These are phyloP conservation scores for Hypoxylon sp. DNA, from an alignment of 2,329 filamentous ascomycete species.

Conservation along the genomic window DNA sequence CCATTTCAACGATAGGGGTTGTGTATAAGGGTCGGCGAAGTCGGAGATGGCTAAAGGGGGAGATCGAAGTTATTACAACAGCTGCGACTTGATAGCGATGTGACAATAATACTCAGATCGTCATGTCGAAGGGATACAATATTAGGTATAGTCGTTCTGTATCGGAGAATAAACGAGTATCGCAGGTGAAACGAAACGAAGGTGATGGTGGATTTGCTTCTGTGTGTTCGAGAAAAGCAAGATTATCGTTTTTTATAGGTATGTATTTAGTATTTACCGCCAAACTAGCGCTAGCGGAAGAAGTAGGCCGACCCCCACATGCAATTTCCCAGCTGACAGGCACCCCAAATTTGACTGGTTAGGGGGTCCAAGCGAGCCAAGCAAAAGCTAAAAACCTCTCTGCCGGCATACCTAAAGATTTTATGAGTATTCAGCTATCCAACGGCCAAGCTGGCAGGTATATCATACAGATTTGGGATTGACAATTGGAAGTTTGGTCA, in stretches of 20 bases:
- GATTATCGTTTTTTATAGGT: slow-evolving; percentile 15
- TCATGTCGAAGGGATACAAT: slow-evolving; percentile 21
- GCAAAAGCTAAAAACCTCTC: not conserved
- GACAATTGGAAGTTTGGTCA: too few relatives aligned
- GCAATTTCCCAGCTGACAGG: slow-evolving; percentile 26
- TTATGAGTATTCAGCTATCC: not conserved
- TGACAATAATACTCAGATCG: slow-evolving; percentile 8
- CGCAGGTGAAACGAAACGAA: not conserved
- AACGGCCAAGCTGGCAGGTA: not conserved
- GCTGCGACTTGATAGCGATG: not conserved
- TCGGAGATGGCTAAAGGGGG: slow-evolving; percentile 1
- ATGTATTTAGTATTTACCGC: too few relatives aligned
- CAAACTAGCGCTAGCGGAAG: slow-evolving; percentile 13
- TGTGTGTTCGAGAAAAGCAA: slow-evolving; percentile 27
- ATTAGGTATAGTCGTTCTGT: slow-evolving; percentile 17
- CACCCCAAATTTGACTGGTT: not conserved
- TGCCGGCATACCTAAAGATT: not conserved
- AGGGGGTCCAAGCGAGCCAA: slow-evolving; percentile 4
- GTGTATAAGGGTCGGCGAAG: not conserved
- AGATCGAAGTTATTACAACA: not conserved
- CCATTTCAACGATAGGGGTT: slow-evolving; percentile 61
- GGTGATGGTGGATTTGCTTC: not conserved
- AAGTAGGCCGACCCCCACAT: slow-evolving; percentile 31
- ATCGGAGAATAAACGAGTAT: not conserved
- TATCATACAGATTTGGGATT: not conserved